Conservation (phyloP, 2,329 filamentous ascomycete species). For the Fusarium devonianum region DNA sequence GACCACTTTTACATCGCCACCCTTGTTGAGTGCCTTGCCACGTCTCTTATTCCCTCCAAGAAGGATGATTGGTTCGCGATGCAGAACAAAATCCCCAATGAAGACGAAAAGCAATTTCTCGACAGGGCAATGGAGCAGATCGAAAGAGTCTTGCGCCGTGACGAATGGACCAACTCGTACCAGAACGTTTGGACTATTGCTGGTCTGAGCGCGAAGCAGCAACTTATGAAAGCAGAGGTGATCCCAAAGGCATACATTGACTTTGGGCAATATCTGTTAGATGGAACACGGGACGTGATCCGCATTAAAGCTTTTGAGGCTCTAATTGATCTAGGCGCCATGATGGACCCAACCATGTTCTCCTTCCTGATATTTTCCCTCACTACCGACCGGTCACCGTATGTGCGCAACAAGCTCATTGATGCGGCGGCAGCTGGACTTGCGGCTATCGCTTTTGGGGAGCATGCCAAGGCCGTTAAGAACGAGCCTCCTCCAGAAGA, state of each 20-base stretch:
- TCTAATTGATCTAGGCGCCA: constrained; percentile 67
- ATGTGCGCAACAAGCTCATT: constrained; percentile 66
- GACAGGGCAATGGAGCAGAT: constrained; percentile 67
- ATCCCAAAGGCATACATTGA: constrained; percentile 62
- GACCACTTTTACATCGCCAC: constrained; percentile 89
- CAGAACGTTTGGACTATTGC: constrained; percentile 72
- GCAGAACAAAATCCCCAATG: constrained; percentile 54
- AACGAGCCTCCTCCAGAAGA: constrained; percentile 49
- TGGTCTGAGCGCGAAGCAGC: constrained; percentile 66
- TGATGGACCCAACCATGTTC: constrained; percentile 63
- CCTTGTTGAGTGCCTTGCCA: constrained; percentile 70
- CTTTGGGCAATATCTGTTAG: constrained; percentile 70
- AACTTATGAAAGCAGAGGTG: constrained; percentile 69
- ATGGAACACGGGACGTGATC: constrained; percentile 68
- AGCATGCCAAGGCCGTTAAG: constrained; percentile 57
- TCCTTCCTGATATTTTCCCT: constrained; percentile 64
- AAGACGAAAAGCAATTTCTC: constrained; percentile 58
- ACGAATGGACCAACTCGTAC: constrained; percentile 73
- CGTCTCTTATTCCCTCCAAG: constrained; percentile 62
- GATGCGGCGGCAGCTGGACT: constrained; percentile 66
- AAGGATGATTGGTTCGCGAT: constrained; percentile 54
- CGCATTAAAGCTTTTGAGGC: constrained; percentile 72
- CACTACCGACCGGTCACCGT: constrained; percentile 70
- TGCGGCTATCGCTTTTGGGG: constrained; percentile 69
- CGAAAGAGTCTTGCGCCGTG: constrained; percentile 70